Conservation (phyloP, 1,139 yeast genomes). For the Suhomyces yuchorum region DNA sequence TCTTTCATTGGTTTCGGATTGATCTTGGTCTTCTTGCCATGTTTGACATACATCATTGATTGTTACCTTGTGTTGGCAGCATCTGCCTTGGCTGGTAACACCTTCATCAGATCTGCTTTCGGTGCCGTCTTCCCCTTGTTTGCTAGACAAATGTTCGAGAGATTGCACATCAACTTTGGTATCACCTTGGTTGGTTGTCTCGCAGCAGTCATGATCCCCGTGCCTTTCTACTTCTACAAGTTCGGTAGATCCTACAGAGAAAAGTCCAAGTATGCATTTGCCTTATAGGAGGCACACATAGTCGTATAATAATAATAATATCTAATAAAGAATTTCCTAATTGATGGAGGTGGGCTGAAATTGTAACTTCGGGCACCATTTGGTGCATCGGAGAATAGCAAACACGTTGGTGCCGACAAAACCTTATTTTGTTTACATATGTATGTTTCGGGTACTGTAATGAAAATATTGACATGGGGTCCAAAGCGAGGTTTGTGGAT, state of each 20-base stretch:
- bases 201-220: constrained; percentile 63
- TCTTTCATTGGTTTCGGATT: constrained; percentile 73
- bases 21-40: constrained; percentile 73
- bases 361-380: too few relatives aligned
- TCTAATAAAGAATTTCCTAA: background rate
- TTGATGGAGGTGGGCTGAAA: background rate
- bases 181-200: constrained; percentile 74
- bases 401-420: background rate
- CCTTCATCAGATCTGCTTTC: constrained; percentile 67
- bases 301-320: constrained; percentile 2
- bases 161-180: constrained; percentile 82
- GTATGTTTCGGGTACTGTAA: background rate
- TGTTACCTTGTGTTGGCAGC: constrained; percentile 80
- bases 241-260: constrained; percentile 66
- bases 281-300: constrained; percentile 10
- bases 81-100: constrained; percentile 86
- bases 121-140: constrained; percentile 55
- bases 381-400: background rate
- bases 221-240: constrained; percentile 70
- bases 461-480: background rate
- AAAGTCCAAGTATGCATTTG: constrained; percentile 67
- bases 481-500: background rate
- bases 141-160: constrained; percentile 68
- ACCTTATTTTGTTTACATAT: background rate
- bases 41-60: constrained; percentile 80